A percentile compares a stretch with the other conserved stretches of the same genome.
Evolutionary conservation across 805 yeast genomes (phyloP).

Genomic region (Candida peoriensis): DNA sequence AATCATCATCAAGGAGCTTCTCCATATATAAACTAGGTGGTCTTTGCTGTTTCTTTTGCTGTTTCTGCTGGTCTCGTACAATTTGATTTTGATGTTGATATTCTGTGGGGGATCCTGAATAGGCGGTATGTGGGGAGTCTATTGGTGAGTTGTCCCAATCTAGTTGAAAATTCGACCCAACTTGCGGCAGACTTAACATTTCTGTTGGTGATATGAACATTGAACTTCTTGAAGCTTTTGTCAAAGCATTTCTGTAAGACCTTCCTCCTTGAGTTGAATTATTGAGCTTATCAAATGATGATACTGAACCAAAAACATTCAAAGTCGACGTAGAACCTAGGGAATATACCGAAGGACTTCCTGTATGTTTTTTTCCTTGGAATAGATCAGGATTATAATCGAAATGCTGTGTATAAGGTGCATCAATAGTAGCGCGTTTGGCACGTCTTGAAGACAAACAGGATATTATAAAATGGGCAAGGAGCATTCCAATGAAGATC

Average conservation of each 20-base stretch:
- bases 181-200: conserved; percentile 25
- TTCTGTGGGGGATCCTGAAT: conserved; percentile 1
- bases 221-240: conserved; percentile 32
- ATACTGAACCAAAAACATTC: conserved; percentile 17
- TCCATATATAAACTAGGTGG: conserved; percentile 49
- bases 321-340: conserved; percentile 27
- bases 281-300: conserved; percentile 15
- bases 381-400: conserved; percentile 22
- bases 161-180: conserved; percentile 2
- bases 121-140: conserved; percentile 18
- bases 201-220: conserved; percentile 51
- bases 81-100: background rate
- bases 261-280: conserved; percentile 15
- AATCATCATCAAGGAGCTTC: conserved; percentile 32
- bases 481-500: conserved; percentile 19
- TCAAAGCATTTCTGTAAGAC: conserved; percentile 21
- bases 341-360: conserved; percentile 26
- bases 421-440: conserved; percentile 11
- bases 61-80: too few relatives aligned
- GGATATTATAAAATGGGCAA: conserved; percentile 21
- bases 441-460: conserved; percentile 26
- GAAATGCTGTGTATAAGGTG: conserved; percentile 6
- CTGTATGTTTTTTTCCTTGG: conserved; percentile 16
- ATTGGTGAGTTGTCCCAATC: conserved; percentile 17
- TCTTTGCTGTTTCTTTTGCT: conserved; percentile 24